Conservation (phyloP, 1,139 yeast species). For the Diutina mesorugosa region DNA sequence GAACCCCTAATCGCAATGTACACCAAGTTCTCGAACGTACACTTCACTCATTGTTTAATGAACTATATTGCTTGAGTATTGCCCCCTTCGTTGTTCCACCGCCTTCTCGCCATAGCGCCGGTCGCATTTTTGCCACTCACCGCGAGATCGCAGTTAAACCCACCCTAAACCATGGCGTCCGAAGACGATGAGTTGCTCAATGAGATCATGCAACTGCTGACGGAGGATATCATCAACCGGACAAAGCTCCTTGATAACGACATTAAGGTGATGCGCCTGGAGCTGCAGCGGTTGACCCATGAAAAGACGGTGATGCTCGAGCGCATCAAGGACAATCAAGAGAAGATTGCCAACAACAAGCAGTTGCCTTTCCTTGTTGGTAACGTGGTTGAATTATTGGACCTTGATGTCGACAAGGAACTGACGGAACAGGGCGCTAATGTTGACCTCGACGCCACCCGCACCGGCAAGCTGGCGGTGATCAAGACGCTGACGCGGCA, state of each 20-base stretch:
- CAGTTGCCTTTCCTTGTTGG: slow-evolving; percentile 95
- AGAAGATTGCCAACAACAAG: slow-evolving; percentile 88
- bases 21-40: too few relatives aligned
- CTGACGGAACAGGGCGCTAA: slow-evolving; percentile 90
- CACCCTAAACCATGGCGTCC: neutral
- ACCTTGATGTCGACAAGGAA: slow-evolving; percentile 79
- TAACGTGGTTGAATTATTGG: slow-evolving; percentile 90
- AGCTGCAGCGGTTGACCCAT: slow-evolving; percentile 79
- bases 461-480: slow-evolving; percentile 95
- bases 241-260: slow-evolving; percentile 87
- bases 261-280: slow-evolving; percentile 90
- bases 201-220: slow-evolving; percentile 67
- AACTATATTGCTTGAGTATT: too few relatives aligned
- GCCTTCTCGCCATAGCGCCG: neutral
- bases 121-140: slow-evolving; percentile 1
- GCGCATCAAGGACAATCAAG: slow-evolving; percentile 90
- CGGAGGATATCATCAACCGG: slow-evolving; percentile 77
- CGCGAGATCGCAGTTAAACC: neutral
- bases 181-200: slow-evolving; percentile 50
- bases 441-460: slow-evolving; percentile 82
- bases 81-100: neutral
- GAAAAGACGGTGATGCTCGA: slow-evolving; percentile 90
- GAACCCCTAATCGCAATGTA: too few relatives aligned
- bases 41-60: neutral
- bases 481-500: slow-evolving; percentile 96